A percentile compares a stretch with the other conserved stretches of the same genome.
Conservation (phyloP, 148 eudicot genomes). For the Silene uniflora region DNA sequence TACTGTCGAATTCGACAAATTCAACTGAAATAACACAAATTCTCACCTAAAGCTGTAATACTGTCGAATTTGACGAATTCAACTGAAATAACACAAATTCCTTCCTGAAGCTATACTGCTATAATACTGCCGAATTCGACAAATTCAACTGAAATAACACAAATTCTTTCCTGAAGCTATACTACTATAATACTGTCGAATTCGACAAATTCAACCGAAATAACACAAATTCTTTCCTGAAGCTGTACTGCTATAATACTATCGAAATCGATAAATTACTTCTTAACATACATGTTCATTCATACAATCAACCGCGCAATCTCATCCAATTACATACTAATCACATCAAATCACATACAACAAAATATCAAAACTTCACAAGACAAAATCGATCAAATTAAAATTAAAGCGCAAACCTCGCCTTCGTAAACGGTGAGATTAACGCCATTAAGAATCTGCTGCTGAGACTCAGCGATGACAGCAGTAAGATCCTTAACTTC, state of each 20-base stretch:
- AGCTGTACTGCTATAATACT: too few species aligned
- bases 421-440: conserved; percentile 76
- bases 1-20: too few species aligned
- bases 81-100: too few species aligned
- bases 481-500: conserved; percentile 81
- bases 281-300: too few species aligned
- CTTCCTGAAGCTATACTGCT: too few species aligned
- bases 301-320: not conserved
- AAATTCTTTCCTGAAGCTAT: too few species aligned
- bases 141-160: not conserved
- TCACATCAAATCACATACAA: not conserved
- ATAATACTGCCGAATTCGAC: not conserved
- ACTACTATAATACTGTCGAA: not conserved
- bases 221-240: too few species aligned
- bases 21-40: too few species aligned
- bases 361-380: not conserved
- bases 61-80: too few species aligned
- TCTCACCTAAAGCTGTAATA: too few species aligned
- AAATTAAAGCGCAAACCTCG: conserved; percentile 47
- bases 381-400: not conserved
- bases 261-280: too few species aligned
- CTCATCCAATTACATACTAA: not conserved
- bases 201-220: not conserved
- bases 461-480: conserved; percentile 57
- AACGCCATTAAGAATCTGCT: conserved; percentile 70